Evolutionary conservation across 176 grass and related monocot species (phyloP), one percentile per base, ranked within the genome.

Genomic region (Luzula sylvatica): DNA sequence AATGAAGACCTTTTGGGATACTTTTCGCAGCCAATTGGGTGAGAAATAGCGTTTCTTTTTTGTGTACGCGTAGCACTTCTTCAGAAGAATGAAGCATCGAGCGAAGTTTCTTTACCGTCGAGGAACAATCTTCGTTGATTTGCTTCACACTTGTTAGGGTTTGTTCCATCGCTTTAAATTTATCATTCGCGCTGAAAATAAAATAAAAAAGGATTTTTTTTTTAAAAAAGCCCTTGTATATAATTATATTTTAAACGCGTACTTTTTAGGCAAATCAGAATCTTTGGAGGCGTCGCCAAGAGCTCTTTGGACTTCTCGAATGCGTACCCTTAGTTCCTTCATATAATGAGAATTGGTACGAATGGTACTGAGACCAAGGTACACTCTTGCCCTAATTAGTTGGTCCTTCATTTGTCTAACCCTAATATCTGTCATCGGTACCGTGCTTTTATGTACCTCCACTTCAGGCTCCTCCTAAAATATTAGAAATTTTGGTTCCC

Each of bases 1-100:
- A 94, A 25, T 94, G 88, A 56, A 94, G 88, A 52, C 88, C 88
- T 73, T 87, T 94, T 14, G 88, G 83, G 39, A 94, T 62, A 46
- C 82, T 80, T 83, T 94, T 87, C 38, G 88, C 88, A 23, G 83
- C 88, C 67, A 94, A 72, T 68, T 94, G 83, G 46, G 82, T 87
- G 15, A 94, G 88, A 75, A 83, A 87, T 50, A 78, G 58, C 53
- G 78, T 79, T 41, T 87, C 82, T 35, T 80, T 87, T 58, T 77
- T 83, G 42, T 94, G 88, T 45, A 71, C 79, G 76, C 61, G 50
- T 42, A 83, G 40, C 53, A 80, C 75, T 72, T 94, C 88, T 59
- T 94, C 83, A 23, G 79, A 75, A 52, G 78, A 87, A 50, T 83
- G 88, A 68, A 87, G 64, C 79, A 94, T 83, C 63, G 88, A 78